phyloP scores from a whole-genome alignment of 352 stramenopile genomes.

The Pythium rhizo-oryzae region DNA sequence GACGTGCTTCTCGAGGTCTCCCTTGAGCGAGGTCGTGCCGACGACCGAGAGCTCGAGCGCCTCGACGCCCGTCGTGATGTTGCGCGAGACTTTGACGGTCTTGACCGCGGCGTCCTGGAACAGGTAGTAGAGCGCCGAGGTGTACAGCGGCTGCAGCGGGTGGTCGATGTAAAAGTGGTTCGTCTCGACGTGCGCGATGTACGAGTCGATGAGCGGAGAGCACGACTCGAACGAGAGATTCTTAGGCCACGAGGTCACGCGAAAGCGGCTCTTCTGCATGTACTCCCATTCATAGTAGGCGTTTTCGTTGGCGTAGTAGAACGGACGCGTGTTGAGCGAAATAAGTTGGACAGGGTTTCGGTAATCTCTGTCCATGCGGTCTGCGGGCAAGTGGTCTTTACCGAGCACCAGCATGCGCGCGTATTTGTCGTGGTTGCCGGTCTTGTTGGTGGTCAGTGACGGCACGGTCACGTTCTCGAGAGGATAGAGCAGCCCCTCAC shows the following conservation, averaged over 20 bases:
- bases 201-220: constrained; percentile 27
- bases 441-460: not conserved
- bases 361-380: constrained; percentile 10
- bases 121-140: constrained; percentile 26
- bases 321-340: constrained; percentile 24
- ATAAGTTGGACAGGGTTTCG: constrained; percentile 29
- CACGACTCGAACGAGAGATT: not conserved
- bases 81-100: constrained; percentile 21
- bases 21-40: constrained; percentile 24
- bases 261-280: constrained; percentile 20
- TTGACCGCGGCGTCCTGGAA: constrained; percentile 29
- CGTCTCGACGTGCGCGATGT: constrained; percentile 16
- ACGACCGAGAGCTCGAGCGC: too few species aligned
- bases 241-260: not conserved
- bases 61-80: constrained; percentile 11
- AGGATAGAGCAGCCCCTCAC: constrained; percentile 6
- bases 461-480: constrained; percentile 18
- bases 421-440: constrained; percentile 1
- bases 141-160: constrained; percentile 23
- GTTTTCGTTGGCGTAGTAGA: constrained; percentile 24
- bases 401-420: constrained; percentile 15
- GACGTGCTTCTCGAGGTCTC: constrained; percentile 16
- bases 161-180: constrained; percentile 29
- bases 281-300: constrained; percentile 39
- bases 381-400: constrained; percentile 6